Evolutionary conservation across 345 rosid species (phyloP).

Genomic region (Lepidium didymum): DNA sequence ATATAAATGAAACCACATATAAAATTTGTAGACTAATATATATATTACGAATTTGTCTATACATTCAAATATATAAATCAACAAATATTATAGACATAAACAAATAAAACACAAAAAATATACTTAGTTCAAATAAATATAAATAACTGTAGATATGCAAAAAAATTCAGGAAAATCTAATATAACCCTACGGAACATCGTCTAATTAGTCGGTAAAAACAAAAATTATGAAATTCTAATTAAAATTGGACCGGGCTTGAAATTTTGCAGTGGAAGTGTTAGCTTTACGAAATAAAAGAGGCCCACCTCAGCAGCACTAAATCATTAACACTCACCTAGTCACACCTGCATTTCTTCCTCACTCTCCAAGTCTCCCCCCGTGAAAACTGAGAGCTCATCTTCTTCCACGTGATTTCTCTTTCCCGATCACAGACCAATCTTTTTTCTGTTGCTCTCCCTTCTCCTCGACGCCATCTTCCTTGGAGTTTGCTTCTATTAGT

Average conservation of each 20-base stretch:
- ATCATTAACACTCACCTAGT: background rate
- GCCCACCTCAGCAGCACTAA: conserved; percentile 22
- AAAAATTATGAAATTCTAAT: background rate
- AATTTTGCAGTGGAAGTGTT: background rate
- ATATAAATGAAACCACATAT: too few species aligned
- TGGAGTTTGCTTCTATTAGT: conserved; percentile 9
- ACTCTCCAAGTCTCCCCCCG: conserved; percentile 23
- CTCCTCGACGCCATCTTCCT: conserved; percentile 2
- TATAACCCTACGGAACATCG: too few species aligned
- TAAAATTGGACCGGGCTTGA: conserved; percentile 9
- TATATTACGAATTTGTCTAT: too few species aligned
- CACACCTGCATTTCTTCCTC: background rate
- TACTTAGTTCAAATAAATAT: too few species aligned
- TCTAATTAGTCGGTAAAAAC: too few species aligned
- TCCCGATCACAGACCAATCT: conserved; percentile 13
- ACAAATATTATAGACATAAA: too few species aligned
- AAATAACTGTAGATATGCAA: too few species aligned
- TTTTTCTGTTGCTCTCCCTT: conserved; percentile 10
- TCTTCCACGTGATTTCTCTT: conserved; percentile 24
- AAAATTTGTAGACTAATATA: too few species aligned
- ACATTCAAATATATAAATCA: too few species aligned
- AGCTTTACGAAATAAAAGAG: conserved; percentile 6
- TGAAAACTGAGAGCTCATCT: conserved; percentile 9
- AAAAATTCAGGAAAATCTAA: too few species aligned
- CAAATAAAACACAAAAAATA: too few species aligned